These are phyloP conservation scores for Trypanosoma congolense DNA, from an alignment of 208 protist genomes.

Conservation along the genomic window DNA sequence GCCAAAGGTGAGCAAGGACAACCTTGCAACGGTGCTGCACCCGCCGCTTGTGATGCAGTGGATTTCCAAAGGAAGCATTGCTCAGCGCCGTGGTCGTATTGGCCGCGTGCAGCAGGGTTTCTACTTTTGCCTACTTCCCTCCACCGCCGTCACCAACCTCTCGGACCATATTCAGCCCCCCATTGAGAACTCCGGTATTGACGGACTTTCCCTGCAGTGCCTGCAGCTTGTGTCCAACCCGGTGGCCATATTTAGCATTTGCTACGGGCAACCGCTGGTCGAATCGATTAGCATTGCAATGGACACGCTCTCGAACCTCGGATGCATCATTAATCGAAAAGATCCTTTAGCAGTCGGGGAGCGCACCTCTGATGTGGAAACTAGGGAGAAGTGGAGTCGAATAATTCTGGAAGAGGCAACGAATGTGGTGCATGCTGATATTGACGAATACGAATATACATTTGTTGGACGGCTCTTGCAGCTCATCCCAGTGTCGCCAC, in stretches of 20 bases:
- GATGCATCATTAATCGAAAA: slow-evolving; percentile 31
- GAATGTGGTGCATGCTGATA: slow-evolving; percentile 24
- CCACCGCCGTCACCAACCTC: slow-evolving; percentile 11
- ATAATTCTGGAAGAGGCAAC: slow-evolving; percentile 26
- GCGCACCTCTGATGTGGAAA: slow-evolving; percentile 22
- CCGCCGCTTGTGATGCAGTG: slow-evolving; percentile 37
- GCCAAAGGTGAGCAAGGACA: slow-evolving; percentile 28
- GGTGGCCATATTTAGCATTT: slow-evolving; percentile 35
- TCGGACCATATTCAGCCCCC: slow-evolving; percentile 25
- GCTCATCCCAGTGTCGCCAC: slow-evolving; percentile 34
- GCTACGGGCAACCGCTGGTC: slow-evolving; percentile 26
- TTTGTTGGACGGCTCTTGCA: slow-evolving; percentile 44
- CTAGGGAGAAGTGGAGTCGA: slow-evolving; percentile 26
- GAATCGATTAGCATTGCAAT: slow-evolving; percentile 29
- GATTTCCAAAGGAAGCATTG: slow-evolving; percentile 28
- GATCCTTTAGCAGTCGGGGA: slow-evolving; percentile 19
- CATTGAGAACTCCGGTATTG: slow-evolving; percentile 34
- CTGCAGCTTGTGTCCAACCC: slow-evolving; percentile 31
- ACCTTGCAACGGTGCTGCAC: slow-evolving; percentile 34
- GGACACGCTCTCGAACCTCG: slow-evolving; percentile 24
- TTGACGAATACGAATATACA: slow-evolving; percentile 31
- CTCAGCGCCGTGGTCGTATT: slow-evolving; percentile 34
- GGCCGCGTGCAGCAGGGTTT: slow-evolving; percentile 41
- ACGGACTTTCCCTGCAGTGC: slow-evolving; percentile 37
- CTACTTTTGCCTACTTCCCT: slow-evolving; percentile 36